A percentile compares a stretch with the other conserved stretches of the same genome.
Conservation (phyloP, 768 basidiomycete species). For the Rhodosporidiobolus sp. region DNA sequence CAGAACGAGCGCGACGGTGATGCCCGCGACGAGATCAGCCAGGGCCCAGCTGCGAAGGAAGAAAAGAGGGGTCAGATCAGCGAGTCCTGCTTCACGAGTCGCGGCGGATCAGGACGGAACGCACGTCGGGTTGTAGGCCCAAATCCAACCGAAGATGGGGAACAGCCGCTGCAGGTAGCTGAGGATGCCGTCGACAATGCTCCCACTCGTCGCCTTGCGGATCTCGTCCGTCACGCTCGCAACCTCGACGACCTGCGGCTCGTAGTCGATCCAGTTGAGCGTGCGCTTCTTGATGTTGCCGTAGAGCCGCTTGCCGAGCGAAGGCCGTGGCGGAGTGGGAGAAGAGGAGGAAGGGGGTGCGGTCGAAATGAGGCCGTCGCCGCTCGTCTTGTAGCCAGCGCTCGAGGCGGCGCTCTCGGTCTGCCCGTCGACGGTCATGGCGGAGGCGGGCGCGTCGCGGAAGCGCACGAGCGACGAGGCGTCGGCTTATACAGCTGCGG, state of each 20-base stretch:
- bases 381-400: too few species aligned
- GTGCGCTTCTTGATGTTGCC: neutral
- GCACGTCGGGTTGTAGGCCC: conserved; percentile 23
- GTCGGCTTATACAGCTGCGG: too few species aligned
- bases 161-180: conserved; percentile 20
- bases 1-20: conserved; percentile 63
- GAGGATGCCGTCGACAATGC: neutral
- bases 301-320: too few species aligned
- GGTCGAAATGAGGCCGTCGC: too few species aligned
- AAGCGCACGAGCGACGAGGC: too few species aligned
- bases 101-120: neutral
- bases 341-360: too few species aligned
- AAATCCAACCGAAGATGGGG: conserved; percentile 27
- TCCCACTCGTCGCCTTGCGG: neutral
- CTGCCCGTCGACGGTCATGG: too few species aligned
- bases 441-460: too few species aligned
- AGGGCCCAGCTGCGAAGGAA: conserved; percentile 23
- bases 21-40: conserved; percentile 45
- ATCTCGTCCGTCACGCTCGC: conserved; percentile 17
- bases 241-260: conserved; percentile 28
- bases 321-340: too few species aligned
- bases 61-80: neutral
- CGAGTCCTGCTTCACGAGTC: fast-evolving
- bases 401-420: too few species aligned
- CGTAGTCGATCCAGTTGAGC: conserved; percentile 20